Evolutionary conservation across 2,329 filamentous ascomycete genomes (phyloP), one percentile per base, ranked within the genome.

Genomic region (Alternaria brassicae): DNA sequence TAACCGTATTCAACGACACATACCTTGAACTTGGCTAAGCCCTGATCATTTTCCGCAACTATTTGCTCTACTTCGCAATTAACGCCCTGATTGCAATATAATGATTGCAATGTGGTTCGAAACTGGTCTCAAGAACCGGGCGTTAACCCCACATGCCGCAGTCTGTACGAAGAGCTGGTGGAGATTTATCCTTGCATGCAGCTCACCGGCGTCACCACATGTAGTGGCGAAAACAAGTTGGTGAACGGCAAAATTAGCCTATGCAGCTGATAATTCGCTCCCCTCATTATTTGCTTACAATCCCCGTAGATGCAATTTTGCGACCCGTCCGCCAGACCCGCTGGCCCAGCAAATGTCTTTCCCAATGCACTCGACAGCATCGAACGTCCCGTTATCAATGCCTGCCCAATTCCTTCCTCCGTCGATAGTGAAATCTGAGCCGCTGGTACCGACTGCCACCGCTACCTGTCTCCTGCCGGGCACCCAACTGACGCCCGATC

Each of bases 11-110:
- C 8, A 6, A 53, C 51, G 30, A 72, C 42, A 47, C 76, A 67
- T 6, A 66, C 48, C 3, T 66, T 71, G 12, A 80, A 67, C 27
- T 77, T 78, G 21, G 68, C 40, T 19, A 77, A 58, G 7, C 72
- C 77, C 40, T 72, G 56, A 7, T 68, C 37, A 40, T 7, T 3
- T 12, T 40, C 37, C 37, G 9, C 12, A 7, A 40, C 13, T 12
- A 23, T 23, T 40, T 17, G 37, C 37, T 19, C 23, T 40, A 13
- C 6, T 40, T 6, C 17, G 37, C 37, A 6, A 40, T 40, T 10
- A 21, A 13, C 17, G 17, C 37, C 37, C 4, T 9, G 37, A 21
- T 40, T 6, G 37, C 17, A 40, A 21, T 17, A 36, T 8, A 17
- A 5, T 40, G 3, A 6, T 15, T 40, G 10, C 23, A 15, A 13